These are phyloP conservation scores for Cladosporium oxysporum DNA, from an alignment of 2,329 filamentous ascomycete genomes.

Conservation along the genomic window DNA sequence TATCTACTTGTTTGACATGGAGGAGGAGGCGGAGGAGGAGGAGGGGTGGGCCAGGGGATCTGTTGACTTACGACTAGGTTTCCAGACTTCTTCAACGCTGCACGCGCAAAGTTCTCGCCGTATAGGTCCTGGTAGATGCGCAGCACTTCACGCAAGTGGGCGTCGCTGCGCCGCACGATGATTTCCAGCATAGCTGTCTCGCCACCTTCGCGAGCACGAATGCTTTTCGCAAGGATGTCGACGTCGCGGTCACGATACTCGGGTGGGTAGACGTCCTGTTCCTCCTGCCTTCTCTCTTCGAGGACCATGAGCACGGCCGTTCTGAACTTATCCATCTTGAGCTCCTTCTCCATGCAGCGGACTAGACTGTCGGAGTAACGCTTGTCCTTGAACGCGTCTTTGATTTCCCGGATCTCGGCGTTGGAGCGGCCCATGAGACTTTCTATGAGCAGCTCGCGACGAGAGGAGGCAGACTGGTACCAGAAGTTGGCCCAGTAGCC, in stretches of 20 bases:
- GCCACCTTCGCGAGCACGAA: conserved; percentile 72
- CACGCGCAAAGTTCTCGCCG: conserved; percentile 79
- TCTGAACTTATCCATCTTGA: conserved; percentile 96
- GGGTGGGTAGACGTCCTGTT: conserved; percentile 62
- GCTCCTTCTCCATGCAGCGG: conserved; percentile 86
- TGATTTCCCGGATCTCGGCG: conserved; percentile 82
- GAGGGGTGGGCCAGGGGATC: conserved; percentile 3
- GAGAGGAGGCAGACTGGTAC: conserved; percentile 84
- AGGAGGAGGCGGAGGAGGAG: neutral
- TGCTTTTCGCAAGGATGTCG: conserved; percentile 67
- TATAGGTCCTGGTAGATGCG: conserved; percentile 73
- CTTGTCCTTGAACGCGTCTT: conserved; percentile 85
- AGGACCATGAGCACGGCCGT: conserved; percentile 80
- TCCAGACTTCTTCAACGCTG: conserved; percentile 82
- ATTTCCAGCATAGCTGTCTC: conserved; percentile 87
- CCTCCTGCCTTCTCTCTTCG: conserved; percentile 81
- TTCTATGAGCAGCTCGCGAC: conserved; percentile 89
- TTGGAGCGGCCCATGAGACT: conserved; percentile 87
- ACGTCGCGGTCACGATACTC: conserved; percentile 68
- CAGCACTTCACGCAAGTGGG: conserved; percentile 78
- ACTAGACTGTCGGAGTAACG: conserved; percentile 81
- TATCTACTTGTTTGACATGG: neutral
- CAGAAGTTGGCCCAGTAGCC: conserved; percentile 98
- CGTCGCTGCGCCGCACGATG: conserved; percentile 76
- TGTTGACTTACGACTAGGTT: conserved; percentile 81